phyloP scores from a whole-genome alignment of 768 basidiomycete genomes.

The Pleurotus salmoneostramineus region DNA sequence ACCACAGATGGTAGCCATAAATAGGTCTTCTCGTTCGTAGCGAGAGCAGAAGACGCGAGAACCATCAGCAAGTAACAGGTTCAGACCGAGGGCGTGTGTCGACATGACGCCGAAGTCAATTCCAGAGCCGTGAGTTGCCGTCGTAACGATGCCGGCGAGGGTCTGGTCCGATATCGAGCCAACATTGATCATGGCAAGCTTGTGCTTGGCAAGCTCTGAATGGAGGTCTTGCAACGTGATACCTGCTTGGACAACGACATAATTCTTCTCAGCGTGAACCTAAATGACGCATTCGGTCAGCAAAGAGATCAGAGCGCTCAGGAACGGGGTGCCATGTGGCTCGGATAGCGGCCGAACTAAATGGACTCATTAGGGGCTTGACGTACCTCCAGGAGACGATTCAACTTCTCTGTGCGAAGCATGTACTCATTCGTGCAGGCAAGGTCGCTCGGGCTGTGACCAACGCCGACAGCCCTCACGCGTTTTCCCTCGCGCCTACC shows the following conservation, averaged over 20 bases:
- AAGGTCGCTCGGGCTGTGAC: constrained; percentile 92
- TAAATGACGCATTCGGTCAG: constrained; percentile 24
- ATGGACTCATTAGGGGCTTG: constrained; percentile 24
- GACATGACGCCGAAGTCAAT: constrained; percentile 77
- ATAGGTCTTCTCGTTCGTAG: constrained; percentile 64
- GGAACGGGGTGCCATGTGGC: neutral
- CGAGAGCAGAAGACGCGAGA: constrained; percentile 64
- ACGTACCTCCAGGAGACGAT: constrained; percentile 70
- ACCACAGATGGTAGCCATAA: constrained; percentile 87
- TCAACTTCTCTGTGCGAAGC: constrained; percentile 72
- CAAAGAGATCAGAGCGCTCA: neutral
- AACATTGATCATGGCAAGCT: constrained; percentile 85
- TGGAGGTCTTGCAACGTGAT: constrained; percentile 78
- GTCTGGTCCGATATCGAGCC: constrained; percentile 98
- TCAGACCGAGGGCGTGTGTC: constrained; percentile 71
- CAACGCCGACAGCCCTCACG: constrained; percentile 83
- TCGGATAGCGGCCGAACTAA: constrained; percentile 16
- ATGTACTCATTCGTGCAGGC: constrained; percentile 88
- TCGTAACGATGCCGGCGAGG: constrained; percentile 87
- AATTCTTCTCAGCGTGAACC: constrained; percentile 67
- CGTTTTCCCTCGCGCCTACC: constrained; percentile 68
- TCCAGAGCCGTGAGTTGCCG: constrained; percentile 94
- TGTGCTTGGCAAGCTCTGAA: constrained; percentile 52
- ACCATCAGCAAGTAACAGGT: constrained; percentile 76
- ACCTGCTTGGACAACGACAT: constrained; percentile 72